phyloP scores from a whole-genome alignment of 768 basidiomycete species.

The Leccinum incarnatum region DNA sequence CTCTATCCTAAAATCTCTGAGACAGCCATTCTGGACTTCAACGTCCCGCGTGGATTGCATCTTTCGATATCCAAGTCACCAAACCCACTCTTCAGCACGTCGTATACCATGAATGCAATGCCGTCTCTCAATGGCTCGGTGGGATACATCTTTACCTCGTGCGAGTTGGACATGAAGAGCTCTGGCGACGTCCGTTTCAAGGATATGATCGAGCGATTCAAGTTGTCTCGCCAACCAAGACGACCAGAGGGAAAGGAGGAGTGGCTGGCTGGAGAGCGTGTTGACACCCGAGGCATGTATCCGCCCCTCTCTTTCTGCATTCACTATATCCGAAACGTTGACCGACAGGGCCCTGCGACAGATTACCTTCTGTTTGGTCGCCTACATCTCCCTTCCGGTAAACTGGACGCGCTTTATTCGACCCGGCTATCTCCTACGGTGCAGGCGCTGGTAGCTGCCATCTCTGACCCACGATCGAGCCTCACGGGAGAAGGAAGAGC shows the following conservation, averaged over 20 bases:
- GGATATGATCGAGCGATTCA: slow-evolving; percentile 87
- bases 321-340: slow-evolving; percentile 17
- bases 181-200: slow-evolving; percentile 78
- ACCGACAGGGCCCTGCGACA: slow-evolving; percentile 32
- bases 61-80: slow-evolving; percentile 85
- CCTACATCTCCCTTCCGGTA: slow-evolving; percentile 82
- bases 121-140: slow-evolving; percentile 91
- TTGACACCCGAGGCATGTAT: slow-evolving; percentile 66
- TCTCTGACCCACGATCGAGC: slow-evolving; percentile 71
- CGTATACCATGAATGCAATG: slow-evolving; percentile 90
- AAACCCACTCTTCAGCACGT: slow-evolving; percentile 83
- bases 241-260: slow-evolving; percentile 77
- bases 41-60: slow-evolving; percentile 76
- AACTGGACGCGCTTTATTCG: slow-evolving; percentile 88
- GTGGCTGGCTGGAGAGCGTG: slow-evolving; percentile 77
- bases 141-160: slow-evolving; percentile 91
- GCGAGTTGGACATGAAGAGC: slow-evolving; percentile 67
- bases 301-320: slow-evolving; percentile 14
- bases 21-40: slow-evolving; percentile 88
- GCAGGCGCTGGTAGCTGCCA: slow-evolving; percentile 81
- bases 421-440: slow-evolving; percentile 74
- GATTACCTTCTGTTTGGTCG: slow-evolving; percentile 95
- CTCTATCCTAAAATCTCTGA: slow-evolving; percentile 5
- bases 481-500: slow-evolving; percentile 38
- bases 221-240: slow-evolving; percentile 76